Conservation (phyloP, 169 alveolate genomes). For the Plasmodium ovale region DNA sequence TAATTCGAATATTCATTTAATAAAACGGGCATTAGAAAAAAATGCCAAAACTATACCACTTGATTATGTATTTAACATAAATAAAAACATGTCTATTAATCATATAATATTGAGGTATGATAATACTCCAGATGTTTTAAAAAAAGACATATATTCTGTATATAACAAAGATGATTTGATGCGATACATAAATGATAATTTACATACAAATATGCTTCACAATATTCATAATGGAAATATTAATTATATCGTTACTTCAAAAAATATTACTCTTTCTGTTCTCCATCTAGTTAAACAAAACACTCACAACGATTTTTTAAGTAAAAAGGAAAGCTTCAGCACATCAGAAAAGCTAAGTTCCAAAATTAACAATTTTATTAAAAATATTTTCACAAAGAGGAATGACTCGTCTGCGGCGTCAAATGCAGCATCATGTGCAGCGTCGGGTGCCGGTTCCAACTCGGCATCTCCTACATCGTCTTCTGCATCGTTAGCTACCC, state of each 20-base stretch:
- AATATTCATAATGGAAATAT: not conserved
- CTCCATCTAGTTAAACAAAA: conserved; percentile 27
- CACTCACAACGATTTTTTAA: conserved; percentile 8
- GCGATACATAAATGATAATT: not conserved
- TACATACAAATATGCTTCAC: not conserved
- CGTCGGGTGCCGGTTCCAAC: not conserved
- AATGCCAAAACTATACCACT: conserved; percentile 32
- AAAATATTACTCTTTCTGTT: conserved; percentile 36
- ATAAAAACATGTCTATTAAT: conserved; percentile 43
- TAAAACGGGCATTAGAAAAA: conserved; percentile 42
- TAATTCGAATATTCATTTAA: conserved; percentile 43
- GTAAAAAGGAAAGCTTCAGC: conserved; percentile 48
- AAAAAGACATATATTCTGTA: conserved; percentile 29
- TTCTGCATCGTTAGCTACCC: not conserved
- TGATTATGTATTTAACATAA: conserved; percentile 42
- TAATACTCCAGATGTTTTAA: conserved; percentile 27
- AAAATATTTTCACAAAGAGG: conserved; percentile 46
- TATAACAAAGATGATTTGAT: conserved; percentile 35
- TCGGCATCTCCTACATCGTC: not conserved
- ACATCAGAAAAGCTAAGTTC: conserved; percentile 51
- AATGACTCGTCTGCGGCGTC: conserved; percentile 1
- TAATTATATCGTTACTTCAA: conserved; percentile 42
- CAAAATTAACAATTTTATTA: conserved; percentile 57
- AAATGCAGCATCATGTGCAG: too few relatives aligned
- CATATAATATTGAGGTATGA: conserved; percentile 50